phyloP scores from a whole-genome alignment of 2,329 filamentous ascomycete genomes.

The Camillea tinctor region DNA sequence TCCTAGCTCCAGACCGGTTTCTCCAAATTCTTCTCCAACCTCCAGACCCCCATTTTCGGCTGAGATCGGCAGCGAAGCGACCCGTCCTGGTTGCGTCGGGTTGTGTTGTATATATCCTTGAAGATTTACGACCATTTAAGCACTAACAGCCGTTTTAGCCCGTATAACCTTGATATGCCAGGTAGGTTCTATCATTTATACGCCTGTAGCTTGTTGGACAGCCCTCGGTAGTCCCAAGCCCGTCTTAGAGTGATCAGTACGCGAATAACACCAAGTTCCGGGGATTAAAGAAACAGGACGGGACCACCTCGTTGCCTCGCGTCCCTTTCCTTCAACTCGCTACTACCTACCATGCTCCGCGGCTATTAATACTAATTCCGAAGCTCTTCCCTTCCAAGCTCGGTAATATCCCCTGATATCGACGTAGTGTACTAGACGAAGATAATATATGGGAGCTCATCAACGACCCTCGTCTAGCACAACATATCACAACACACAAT shows the following conservation, averaged over 20 bases:
- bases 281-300: not conserved
- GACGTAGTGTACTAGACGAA: too few relatives aligned
- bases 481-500: too few relatives aligned
- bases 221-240: not conserved
- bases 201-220: not conserved
- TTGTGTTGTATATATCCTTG: constrained; percentile 7
- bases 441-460: too few relatives aligned
- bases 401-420: too few relatives aligned
- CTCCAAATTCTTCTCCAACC: constrained; percentile 22
- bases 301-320: not conserved
- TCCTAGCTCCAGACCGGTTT: not conserved
- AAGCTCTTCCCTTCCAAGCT: too few relatives aligned
- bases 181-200: constrained; percentile 8
- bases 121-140: constrained; percentile 17
- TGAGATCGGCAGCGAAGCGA: constrained; percentile 18
- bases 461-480: too few relatives aligned
- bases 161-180: constrained; percentile 20
- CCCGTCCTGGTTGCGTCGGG: constrained; percentile 1
- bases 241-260: not conserved
- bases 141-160: constrained; percentile 21
- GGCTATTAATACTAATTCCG: too few relatives aligned
- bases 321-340: not conserved
- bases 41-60: constrained; percentile 7
- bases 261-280: not conserved
- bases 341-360: too few relatives aligned